A percentile compares a stretch with the other conserved stretches of the same genome.
Conservation (phyloP, 352 stramenopile genomes). For the Globisporangium spinosum region DNA sequence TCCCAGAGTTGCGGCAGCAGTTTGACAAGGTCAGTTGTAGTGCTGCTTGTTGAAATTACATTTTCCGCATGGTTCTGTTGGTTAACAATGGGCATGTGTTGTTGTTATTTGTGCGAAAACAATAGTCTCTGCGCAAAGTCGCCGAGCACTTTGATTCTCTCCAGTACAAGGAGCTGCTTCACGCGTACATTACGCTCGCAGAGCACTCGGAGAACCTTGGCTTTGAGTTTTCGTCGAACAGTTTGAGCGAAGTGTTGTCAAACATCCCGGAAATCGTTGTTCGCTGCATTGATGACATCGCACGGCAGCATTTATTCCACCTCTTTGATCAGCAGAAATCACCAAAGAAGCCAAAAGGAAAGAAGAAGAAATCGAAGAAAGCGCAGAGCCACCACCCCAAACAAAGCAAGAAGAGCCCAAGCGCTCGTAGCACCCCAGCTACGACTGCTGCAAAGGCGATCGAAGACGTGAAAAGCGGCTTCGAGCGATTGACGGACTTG, state of each 20-base stretch:
- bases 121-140: conserved; percentile 68
- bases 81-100: not conserved
- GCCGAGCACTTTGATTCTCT: conserved; percentile 64
- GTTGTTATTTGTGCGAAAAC: not conserved
- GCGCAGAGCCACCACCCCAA: not conserved
- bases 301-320: conserved; percentile 38
- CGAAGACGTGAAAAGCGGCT: conserved; percentile 54
- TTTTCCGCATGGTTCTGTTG: not conserved
- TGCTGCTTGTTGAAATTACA: not conserved
- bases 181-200: conserved; percentile 74
- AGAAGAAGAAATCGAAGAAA: conserved; percentile 19
- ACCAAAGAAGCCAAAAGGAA: conserved; percentile 32
- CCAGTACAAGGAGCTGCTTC: conserved; percentile 78
- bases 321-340: conserved; percentile 40
- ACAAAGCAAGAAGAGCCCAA: not conserved
- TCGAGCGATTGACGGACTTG: conserved; percentile 70
- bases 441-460: conserved; percentile 38
- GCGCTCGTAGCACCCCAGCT: conserved; percentile 1
- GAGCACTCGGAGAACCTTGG: conserved; percentile 73
- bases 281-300: conserved; percentile 70
- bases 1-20: conserved; percentile 60
- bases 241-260: conserved; percentile 60
- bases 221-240: conserved; percentile 75
- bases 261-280: conserved; percentile 81
- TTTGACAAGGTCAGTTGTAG: conserved; percentile 56